Percentiles rank a stretch among this genome's conserved stretches.
These are phyloP conservation scores for Emmonsiellopsis sp. DNA, from an alignment of 2,329 filamentous ascomycete species.

Conservation along the genomic window DNA sequence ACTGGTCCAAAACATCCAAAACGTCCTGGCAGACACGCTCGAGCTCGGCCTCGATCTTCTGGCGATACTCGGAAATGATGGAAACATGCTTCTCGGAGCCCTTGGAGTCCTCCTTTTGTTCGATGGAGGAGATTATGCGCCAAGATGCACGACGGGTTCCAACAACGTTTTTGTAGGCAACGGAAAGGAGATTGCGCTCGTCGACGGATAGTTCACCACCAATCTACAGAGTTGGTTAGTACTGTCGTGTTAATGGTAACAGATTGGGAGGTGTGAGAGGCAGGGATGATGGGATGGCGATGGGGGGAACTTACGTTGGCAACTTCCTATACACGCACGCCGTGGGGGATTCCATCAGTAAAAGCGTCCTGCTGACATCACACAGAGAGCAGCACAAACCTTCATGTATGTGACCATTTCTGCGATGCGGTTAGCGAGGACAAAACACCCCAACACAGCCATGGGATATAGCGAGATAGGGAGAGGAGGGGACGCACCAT, in stretches of 20 bases:
- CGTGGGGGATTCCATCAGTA: constrained; percentile 1
- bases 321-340: constrained; percentile 58
- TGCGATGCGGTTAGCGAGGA: constrained; percentile 21
- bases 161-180: constrained; percentile 99
- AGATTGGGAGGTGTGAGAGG: constrained; percentile 12
- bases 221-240: constrained; percentile 38
- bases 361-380: background rate
- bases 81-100: constrained; percentile 88
- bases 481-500: constrained; percentile 53
- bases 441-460: constrained; percentile 10
- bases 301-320: constrained; percentile 59
- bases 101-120: constrained; percentile 99
- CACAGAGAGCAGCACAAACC: constrained; percentile 38
- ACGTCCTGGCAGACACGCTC: constrained; percentile 98
- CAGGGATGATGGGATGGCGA: constrained; percentile 8
- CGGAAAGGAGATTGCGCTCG: constrained; percentile 84
- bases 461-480: background rate
- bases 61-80: constrained; percentile 93
- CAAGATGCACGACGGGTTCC: constrained; percentile 96
- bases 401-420: constrained; percentile 99
- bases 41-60: constrained; percentile 96
- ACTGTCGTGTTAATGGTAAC: background rate
- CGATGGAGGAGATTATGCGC: constrained; percentile 99
- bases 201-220: constrained; percentile 60
- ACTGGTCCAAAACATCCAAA: constrained; percentile 85